These are phyloP conservation scores for Sorghum bicolor DNA, from an alignment of 176 grass and related monocot species.

Conservation along the genomic window Sorghum_bicolor_NCBIv3 NC_012873.2:58515501-58516000, in stretches of 20 bases:
- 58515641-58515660: slow-evolving; percentile 24
- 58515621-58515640: neutral
- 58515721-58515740: neutral
- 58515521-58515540: slow-evolving; percentile 53
- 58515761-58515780: neutral
- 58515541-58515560: slow-evolving; percentile 81
- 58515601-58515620: slow-evolving; percentile 56
- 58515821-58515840: neutral
- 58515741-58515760: neutral
- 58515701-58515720: slow-evolving; percentile 35
- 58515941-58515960: neutral
- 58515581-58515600: slow-evolving; percentile 76
- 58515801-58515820: neutral
- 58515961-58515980: neutral
- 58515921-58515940: neutral
- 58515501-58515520: neutral
- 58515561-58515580: slow-evolving; percentile 82
- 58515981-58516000: neutral
- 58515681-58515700: slow-evolving; percentile 29
- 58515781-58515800: neutral
- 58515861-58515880: neutral
- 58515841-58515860: neutral
- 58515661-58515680: slow-evolving; percentile 9
- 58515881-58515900: slow-evolving; percentile 7
- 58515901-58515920: neutral